Conservation (phyloP, 805 yeast genomes). For the Wickerhamomyces bisporus region DNA sequence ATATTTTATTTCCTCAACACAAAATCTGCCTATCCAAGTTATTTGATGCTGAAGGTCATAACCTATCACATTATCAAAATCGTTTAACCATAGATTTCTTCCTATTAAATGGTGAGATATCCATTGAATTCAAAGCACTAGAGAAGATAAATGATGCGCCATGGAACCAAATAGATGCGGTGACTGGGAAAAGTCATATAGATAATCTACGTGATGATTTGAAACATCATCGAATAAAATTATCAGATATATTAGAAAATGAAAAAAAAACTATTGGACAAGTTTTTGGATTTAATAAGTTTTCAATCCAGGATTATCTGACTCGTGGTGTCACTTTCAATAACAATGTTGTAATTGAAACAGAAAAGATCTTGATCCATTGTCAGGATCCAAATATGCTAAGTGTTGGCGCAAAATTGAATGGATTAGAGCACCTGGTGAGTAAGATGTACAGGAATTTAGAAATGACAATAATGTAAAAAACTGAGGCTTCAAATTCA, state of each 20-base stretch:
- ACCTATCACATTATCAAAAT: constrained; percentile 29
- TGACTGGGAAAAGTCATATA: constrained; percentile 44
- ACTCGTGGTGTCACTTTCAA: constrained; percentile 60
- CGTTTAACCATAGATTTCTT: constrained; percentile 50
- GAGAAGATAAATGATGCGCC: constrained; percentile 49
- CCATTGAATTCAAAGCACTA: constrained; percentile 53
- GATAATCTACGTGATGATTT: constrained; percentile 55
- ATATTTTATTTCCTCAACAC: constrained; percentile 53
- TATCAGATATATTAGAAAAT: constrained; percentile 34
- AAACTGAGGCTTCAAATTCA: background rate
- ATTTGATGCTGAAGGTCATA: constrained; percentile 29
- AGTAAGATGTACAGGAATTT: constrained; percentile 22
- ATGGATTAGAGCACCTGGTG: constrained; percentile 42
- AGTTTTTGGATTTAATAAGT: constrained; percentile 28
- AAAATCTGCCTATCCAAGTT: constrained; percentile 33
- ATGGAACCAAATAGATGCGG: constrained; percentile 51
- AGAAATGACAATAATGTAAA: constrained; percentile 20
- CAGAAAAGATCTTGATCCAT: constrained; percentile 52
- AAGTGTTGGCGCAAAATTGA: constrained; percentile 58
- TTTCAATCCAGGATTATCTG: constrained; percentile 44
- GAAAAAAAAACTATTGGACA: constrained; percentile 33
- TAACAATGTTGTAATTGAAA: constrained; percentile 54
- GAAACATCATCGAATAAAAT: constrained; percentile 35
- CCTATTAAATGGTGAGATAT: constrained; percentile 55
- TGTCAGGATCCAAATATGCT: constrained; percentile 66